Base-by-base conservation (phyloP, 2,329 filamentous ascomycete species). In the Colletotrichum brevisporum region DNA sequence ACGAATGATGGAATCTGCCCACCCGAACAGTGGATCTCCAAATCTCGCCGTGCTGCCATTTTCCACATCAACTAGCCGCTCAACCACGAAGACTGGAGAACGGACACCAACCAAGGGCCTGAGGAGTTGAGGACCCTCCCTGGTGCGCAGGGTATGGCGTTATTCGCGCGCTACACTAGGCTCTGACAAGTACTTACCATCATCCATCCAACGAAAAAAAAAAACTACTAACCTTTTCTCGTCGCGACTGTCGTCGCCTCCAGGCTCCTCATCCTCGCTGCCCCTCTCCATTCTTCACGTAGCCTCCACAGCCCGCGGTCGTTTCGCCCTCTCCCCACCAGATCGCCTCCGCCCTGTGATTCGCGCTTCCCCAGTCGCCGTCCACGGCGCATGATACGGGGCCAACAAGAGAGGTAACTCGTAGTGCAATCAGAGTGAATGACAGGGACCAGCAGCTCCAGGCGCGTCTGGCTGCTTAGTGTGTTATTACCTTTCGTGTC, bases 121-220 rank as follows among this genome's bases (percentile, higher is more conserved):
- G 56, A 62, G 59, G 57, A 70, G 57, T 15, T 50, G 56, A 62
- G 59, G 57, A 70, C 63, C 57, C 63, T 70, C 63, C 57, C 41
- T 66, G 45, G 55, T 31, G 66, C 62, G 45, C 63, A 67, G 52
- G 63, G 67, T 67, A 61, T 70, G 63, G 67, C 67, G 57, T 70
- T 68, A 70, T 70, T 70, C 63, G 67, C 67, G 67, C 67, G 67
- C 57, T 70, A 70, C 63, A 67, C 52, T 68, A 69, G 54, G 54
- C 31, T 48, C 39, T 64, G 31, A 53, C 54, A 57, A 45, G 39
- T 18, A 43, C 15, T 48, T 53, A 58, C 54, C 51, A 59, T 60
- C 36, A 47, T 31, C 55, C 61, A 60, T 69, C 54, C 66, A 43
- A 36, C 47, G 26, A 54, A 36, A 21, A 54, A 36, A 36, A 58